These are phyloP conservation scores for Kodamaea laetipori DNA, from an alignment of 805 yeast species.

Conservation along the genomic window DNA sequence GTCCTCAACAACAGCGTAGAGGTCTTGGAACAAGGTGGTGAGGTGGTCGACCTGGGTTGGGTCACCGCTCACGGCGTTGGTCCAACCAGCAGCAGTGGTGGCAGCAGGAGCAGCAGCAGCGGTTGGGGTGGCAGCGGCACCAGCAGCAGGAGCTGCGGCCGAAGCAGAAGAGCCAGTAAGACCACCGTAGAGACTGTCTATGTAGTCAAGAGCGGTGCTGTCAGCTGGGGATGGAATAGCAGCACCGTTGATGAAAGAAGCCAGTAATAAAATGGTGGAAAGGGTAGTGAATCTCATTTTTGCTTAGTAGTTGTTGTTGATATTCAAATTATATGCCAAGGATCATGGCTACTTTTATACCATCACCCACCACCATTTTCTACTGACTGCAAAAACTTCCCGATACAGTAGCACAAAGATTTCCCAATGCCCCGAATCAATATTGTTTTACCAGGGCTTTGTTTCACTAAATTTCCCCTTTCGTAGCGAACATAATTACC, in stretches of 20 bases:
- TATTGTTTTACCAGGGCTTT: neutral
- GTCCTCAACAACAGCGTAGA: neutral
- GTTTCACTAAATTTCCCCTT: neutral
- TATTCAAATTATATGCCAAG: neutral
- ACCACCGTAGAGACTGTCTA: conserved; percentile 5
- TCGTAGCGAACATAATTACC: neutral
- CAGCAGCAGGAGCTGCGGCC: neutral
- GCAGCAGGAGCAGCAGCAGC: neutral
- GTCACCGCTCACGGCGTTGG: neutral
- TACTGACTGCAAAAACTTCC: conserved; percentile 1
- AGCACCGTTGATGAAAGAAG: conserved; percentile 6
- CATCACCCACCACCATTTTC: neutral
- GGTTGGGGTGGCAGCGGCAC: conserved; percentile 4
- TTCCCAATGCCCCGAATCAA: neutral
- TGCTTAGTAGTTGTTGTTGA: neutral
- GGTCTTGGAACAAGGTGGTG: neutral
- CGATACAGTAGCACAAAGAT: neutral
- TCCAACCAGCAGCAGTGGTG: neutral
- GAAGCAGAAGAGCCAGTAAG: conserved; percentile 5
- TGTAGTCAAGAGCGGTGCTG: conserved; percentile 7
- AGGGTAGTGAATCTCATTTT: conserved; percentile 9
- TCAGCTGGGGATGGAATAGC: conserved; percentile 3
- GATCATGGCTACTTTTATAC: neutral
- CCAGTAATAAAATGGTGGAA: conserved; percentile 6
- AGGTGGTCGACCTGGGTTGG: conserved; percentile 4